phyloP scores from a whole-genome alignment of 2,329 filamentous ascomycete genomes.

The Pseudopithomyces chartarum region DNA sequence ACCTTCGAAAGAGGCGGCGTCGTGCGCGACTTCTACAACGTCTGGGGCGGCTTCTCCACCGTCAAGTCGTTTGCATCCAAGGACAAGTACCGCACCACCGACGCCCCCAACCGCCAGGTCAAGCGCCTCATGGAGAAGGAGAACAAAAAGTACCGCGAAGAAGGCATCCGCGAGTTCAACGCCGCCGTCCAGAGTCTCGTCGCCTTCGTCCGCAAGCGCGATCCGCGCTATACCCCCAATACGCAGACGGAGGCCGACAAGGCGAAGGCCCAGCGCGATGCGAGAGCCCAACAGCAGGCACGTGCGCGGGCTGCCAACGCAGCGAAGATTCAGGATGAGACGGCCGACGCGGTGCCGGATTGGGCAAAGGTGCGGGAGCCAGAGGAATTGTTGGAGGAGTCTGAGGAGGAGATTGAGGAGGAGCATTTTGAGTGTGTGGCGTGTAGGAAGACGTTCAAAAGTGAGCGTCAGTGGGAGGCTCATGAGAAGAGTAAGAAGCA shows the following conservation, averaged over 20 bases:
- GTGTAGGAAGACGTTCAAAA: slow-evolving; percentile 76
- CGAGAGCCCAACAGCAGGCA: slow-evolving; percentile 82
- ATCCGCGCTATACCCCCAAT: slow-evolving; percentile 81
- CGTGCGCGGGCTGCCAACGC: slow-evolving; percentile 80
- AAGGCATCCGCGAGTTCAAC: slow-evolving; percentile 86
- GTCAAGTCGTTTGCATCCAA: slow-evolving; percentile 88
- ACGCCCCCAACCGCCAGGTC: slow-evolving; percentile 83
- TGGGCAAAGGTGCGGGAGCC: slow-evolving; percentile 71
- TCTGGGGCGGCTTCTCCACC: slow-evolving; percentile 83
- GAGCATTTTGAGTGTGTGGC: slow-evolving; percentile 67
- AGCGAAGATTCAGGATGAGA: slow-evolving; percentile 67
- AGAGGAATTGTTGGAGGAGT: slow-evolving; percentile 60
- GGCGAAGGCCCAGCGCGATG: slow-evolving; percentile 76
- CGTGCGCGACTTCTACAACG: slow-evolving; percentile 79
- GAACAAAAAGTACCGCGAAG: slow-evolving; percentile 82
- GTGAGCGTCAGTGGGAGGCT: slow-evolving; percentile 85
- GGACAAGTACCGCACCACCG: slow-evolving; percentile 79
- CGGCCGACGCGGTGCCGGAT: slow-evolving; percentile 69
- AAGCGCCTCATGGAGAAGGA: slow-evolving; percentile 93
- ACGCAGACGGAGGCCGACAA: slow-evolving; percentile 79
- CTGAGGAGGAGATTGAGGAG: slow-evolving; percentile 55
- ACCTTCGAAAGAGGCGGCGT: slow-evolving; percentile 67
- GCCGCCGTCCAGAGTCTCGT: slow-evolving; percentile 87
- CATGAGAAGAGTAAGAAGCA: slow-evolving; percentile 99
- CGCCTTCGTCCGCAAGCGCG: slow-evolving; percentile 86